These are phyloP conservation scores for Neurospora africana DNA, from an alignment of 495 filamentous ascomycete genomes.

Conservation along the genomic window DNA sequence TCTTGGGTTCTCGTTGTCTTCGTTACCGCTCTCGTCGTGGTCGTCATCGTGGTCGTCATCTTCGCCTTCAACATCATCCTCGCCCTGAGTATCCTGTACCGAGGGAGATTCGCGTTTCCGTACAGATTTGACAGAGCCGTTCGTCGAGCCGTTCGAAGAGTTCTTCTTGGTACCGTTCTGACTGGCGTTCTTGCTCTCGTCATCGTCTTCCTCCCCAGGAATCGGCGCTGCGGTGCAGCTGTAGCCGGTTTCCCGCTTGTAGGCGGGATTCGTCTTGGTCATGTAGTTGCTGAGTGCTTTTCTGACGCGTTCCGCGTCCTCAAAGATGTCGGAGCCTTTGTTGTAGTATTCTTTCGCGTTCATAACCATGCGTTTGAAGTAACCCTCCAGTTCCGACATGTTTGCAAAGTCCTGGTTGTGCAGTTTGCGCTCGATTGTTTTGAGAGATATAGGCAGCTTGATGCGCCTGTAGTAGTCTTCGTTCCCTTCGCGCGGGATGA, in stretches of 20 bases:
- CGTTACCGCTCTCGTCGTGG: constrained; percentile 24
- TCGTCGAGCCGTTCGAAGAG: not conserved
- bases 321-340: constrained; percentile 51
- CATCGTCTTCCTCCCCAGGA: constrained; percentile 19
- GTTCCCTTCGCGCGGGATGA: constrained; percentile 51
- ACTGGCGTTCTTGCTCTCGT: constrained; percentile 10
- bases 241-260: constrained; percentile 46
- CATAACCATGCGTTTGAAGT: constrained; percentile 64
- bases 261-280: constrained; percentile 64
- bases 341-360: constrained; percentile 68
- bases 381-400: constrained; percentile 55
- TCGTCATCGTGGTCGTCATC: constrained; percentile 19
- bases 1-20: constrained; percentile 20
- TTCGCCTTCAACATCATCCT: constrained; percentile 17
- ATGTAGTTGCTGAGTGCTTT: constrained; percentile 68
- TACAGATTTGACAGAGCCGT: not conserved
- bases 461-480: constrained; percentile 67
- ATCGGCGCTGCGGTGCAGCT: constrained; percentile 54
- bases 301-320: constrained; percentile 64
- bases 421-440: constrained; percentile 63
- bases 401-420: constrained; percentile 49
- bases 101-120: constrained; percentile 11
- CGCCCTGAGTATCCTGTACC: constrained; percentile 13
- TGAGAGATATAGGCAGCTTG: constrained; percentile 62
- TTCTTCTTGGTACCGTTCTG: not conserved